Percentiles rank a stretch among this genome's conserved stretches.
Conservation (phyloP, 164 flowering plant genomes). For the Litsea cubeba region DNA sequence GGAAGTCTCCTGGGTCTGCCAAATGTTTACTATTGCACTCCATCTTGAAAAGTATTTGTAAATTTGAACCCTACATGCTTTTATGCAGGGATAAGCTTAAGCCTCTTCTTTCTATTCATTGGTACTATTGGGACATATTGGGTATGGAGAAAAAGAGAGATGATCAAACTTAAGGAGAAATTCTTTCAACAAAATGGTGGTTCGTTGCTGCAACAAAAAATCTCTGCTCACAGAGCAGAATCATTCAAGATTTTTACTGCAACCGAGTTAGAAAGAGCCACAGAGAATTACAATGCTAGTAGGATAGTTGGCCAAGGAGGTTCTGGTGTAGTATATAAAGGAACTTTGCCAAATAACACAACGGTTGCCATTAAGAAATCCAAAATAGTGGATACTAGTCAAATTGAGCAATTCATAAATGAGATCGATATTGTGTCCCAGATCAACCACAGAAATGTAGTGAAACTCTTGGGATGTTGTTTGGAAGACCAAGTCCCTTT, state of each 20-base stretch:
- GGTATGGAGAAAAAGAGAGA: constrained; percentile 7
- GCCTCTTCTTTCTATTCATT: background rate
- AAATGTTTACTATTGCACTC: too few relatives aligned
- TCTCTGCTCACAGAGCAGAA: background rate
- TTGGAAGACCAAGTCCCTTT: constrained; percentile 26
- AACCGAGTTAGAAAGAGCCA: constrained; percentile 12
- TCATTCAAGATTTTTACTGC: constrained; percentile 6
- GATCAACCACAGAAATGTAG: constrained; percentile 23
- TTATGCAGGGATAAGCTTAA: background rate
- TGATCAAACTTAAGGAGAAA: constrained; percentile 9
- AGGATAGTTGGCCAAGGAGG: constrained; percentile 16
- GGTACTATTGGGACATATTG: background rate
- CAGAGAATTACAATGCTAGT: constrained; percentile 10
- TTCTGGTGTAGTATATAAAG: constrained; percentile 18
- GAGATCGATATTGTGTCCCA: constrained; percentile 20
- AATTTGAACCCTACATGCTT: background rate
- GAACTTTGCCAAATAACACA: constrained; percentile 12
- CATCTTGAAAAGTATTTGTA: too few relatives aligned
- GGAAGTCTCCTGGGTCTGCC: background rate
- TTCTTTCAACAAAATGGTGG: constrained; percentile 13
- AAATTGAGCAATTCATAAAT: constrained; percentile 25
- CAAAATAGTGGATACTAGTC: constrained; percentile 17
- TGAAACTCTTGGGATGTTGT: constrained; percentile 27
- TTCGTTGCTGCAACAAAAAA: background rate
- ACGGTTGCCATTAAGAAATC: constrained; percentile 23